Evolutionary conservation across 2,329 filamentous ascomycete genomes (phyloP).

Genomic region (Aphanoascus verrucosus): DNA sequence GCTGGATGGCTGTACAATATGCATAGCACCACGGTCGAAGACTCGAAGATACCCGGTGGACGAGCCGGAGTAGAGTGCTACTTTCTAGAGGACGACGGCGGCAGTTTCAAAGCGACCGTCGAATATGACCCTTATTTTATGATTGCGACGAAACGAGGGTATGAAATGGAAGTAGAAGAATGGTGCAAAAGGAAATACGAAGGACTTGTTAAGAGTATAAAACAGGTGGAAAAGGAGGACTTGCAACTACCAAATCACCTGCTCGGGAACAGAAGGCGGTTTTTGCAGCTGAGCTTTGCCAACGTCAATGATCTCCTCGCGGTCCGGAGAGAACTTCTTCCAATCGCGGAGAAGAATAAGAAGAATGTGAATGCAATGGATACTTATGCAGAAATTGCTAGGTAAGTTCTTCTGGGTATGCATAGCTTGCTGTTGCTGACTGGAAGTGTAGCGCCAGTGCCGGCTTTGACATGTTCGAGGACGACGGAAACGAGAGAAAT

Average conservation of each 20-base stretch:
- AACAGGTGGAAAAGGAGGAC: constrained; percentile 81
- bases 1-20: constrained; percentile 94
- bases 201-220: constrained; percentile 68
- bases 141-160: constrained; percentile 75
- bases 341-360: constrained; percentile 91
- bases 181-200: constrained; percentile 74
- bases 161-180: constrained; percentile 89
- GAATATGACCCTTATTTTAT: constrained; percentile 97
- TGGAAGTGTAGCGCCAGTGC: constrained; percentile 51
- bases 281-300: constrained; percentile 73
- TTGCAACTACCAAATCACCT: constrained; percentile 91
- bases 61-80: constrained; percentile 91
- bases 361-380: constrained; percentile 96
- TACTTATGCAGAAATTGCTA: constrained; percentile 91
- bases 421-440: background rate
- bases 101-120: constrained; percentile 89
- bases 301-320: constrained; percentile 79
- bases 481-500: constrained; percentile 72
- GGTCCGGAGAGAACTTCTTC: constrained; percentile 74
- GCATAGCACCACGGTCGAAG: constrained; percentile 76
- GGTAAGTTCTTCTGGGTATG: constrained; percentile 39
- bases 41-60: constrained; percentile 71
- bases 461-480: constrained; percentile 91
- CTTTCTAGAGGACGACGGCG: constrained; percentile 81
- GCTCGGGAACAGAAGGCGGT: constrained; percentile 77